Percentiles rank a stretch among this genome's conserved stretches.
Evolutionary conservation across 164 flowering plant species (phyloP).

Genomic region (Vitis labrusca): DNA sequence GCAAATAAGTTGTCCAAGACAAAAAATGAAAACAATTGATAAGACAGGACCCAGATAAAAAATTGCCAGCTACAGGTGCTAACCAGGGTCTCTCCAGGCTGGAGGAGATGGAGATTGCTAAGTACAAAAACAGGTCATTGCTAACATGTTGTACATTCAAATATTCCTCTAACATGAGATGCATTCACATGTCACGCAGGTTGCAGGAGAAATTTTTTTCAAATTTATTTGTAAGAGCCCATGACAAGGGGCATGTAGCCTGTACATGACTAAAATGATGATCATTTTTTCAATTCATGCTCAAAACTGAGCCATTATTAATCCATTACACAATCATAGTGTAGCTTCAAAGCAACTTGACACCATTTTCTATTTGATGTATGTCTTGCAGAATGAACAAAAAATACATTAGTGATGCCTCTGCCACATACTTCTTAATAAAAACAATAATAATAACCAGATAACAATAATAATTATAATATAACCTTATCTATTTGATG

Average conservation of each 20-base stretch:
- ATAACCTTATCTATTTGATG: too few relatives aligned
- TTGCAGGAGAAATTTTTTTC: neutral
- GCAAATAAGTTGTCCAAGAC: slow-evolving; percentile 56
- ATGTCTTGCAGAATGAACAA: too few relatives aligned
- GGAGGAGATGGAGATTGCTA: slow-evolving; percentile 1
- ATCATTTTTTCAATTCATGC: slow-evolving; percentile 26
- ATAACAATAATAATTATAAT: too few relatives aligned
- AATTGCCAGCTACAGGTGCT: slow-evolving; percentile 9
- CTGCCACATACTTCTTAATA: too few relatives aligned
- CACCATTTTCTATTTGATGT: too few relatives aligned
- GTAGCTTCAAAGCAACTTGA: too few relatives aligned
- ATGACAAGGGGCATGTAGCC: slow-evolving; percentile 14
- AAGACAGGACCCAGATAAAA: slow-evolving; percentile 1
- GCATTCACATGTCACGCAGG: slow-evolving; percentile 10
- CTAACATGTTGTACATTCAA: slow-evolving; percentile 25
- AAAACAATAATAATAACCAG: too few relatives aligned
- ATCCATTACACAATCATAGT: too few relatives aligned
- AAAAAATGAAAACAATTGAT: slow-evolving; percentile 14
- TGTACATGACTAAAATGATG: slow-evolving; percentile 22
- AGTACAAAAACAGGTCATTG: neutral
- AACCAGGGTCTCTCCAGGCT: slow-evolving; percentile 12
- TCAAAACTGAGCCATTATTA: slow-evolving; percentile 31
- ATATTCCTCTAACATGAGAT: slow-evolving; percentile 20
- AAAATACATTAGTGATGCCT: too few relatives aligned
- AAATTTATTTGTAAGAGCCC: slow-evolving; percentile 7